Conservation (phyloP, 306 rosid genomes). For the Potentilla sterilis region DNA sequence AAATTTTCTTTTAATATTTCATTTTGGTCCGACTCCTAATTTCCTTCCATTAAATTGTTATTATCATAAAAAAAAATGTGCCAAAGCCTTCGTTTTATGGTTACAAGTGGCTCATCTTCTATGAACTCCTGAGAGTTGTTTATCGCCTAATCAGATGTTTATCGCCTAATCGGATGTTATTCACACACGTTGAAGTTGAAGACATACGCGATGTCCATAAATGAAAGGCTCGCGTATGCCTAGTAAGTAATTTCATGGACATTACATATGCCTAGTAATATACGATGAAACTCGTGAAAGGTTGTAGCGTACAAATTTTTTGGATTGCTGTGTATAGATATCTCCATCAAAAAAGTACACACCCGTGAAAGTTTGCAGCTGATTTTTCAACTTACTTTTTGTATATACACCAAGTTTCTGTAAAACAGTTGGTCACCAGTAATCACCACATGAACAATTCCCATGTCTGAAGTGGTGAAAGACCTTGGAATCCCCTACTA, state of each 20-base stretch:
- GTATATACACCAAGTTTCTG: background rate
- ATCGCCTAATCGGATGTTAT: background rate
- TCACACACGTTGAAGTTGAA: background rate
- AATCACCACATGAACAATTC: conserved; percentile 53
- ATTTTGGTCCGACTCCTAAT: too few relatives aligned
- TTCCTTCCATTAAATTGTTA: too few relatives aligned
- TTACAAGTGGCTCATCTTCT: too few relatives aligned
- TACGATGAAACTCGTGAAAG: background rate
- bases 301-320: background rate
- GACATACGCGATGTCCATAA: background rate
- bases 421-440: conserved; percentile 37
- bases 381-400: background rate
- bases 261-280: too few relatives aligned
- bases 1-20: too few relatives aligned
- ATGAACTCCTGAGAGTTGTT: too few relatives aligned
- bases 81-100: too few relatives aligned
- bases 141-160: too few relatives aligned
- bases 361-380: background rate
- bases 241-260: too few relatives aligned
- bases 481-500: conserved; percentile 54
- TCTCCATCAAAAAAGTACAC: background rate
- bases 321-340: background rate
- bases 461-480: conserved; percentile 59
- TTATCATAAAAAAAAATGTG: too few relatives aligned
- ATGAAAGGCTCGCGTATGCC: background rate